Conservation (phyloP, 176 grass and related monocot genomes). For the Eremochloa ophiuroides region DNA sequence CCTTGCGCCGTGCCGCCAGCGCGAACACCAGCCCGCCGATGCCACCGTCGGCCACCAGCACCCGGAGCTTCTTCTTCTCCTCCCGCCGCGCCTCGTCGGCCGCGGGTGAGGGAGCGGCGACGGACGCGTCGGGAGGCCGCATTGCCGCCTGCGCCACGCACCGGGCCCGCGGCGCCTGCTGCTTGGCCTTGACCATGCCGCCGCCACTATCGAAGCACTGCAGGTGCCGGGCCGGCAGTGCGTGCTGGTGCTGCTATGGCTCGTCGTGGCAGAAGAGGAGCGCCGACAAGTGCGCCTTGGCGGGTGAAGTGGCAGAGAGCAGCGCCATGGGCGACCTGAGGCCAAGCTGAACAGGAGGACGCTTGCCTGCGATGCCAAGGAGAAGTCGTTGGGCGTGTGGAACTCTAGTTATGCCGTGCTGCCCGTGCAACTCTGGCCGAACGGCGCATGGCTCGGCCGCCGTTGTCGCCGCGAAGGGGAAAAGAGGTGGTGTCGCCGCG, state of each 20-base stretch:
- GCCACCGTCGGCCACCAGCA: slow-evolving; percentile 84
- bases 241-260: background rate
- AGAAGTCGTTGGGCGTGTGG: background rate
- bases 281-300: slow-evolving; percentile 36
- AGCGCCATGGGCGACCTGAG: slow-evolving; percentile 31
- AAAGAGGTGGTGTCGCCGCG: no score
- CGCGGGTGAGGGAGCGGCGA: background rate
- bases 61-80: slow-evolving; percentile 41
- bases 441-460: no score
- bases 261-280: slow-evolving; percentile 38
- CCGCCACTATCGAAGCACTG: background rate
- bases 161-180: background rate
- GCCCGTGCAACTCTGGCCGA: background rate
- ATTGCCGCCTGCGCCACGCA: background rate
- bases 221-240: background rate
- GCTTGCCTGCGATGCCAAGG: background rate
- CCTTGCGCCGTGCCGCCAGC: slow-evolving; percentile 77
- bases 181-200: background rate
- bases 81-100: background rate
- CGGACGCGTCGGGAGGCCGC: background rate
- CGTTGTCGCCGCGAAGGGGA: no score
- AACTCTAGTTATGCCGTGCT: background rate
- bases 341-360: no score
- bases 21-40: slow-evolving; percentile 88
- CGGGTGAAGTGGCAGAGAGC: slow-evolving; percentile 38